These are phyloP conservation scores for Cutaneotrichosporon curvatum DNA, from an alignment of 1,284 basidiomycete genomes.

Conservation along the genomic window DNA sequence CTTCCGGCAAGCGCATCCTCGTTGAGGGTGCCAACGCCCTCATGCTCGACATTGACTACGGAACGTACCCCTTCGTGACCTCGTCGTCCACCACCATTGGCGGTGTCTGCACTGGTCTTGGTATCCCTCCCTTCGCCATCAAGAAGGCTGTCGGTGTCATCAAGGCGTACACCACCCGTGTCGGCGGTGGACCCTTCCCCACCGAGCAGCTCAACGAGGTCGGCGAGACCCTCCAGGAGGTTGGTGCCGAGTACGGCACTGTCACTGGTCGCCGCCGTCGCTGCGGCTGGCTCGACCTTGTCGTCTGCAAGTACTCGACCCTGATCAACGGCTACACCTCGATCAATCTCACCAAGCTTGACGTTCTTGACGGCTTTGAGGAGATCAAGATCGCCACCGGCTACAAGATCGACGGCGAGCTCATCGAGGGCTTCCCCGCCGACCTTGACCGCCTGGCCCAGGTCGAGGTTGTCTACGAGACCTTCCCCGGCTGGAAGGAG, in stretches of 20 bases:
- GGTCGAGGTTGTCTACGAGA: constrained; percentile 83
- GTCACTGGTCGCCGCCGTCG: constrained; percentile 88
- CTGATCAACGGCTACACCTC: constrained; percentile 93
- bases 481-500: constrained; percentile 84
- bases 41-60: constrained; percentile 97
- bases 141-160: constrained; percentile 83
- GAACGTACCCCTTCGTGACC: constrained; percentile 96
- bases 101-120: constrained; percentile 89
- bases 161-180: constrained; percentile 96
- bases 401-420: constrained; percentile 71
- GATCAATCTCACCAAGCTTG: constrained; percentile 93
- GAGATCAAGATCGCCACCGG: constrained; percentile 85
- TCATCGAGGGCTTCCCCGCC: constrained; percentile 82
- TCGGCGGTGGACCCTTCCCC: constrained; percentile 95
- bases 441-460: constrained; percentile 73
- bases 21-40: constrained; percentile 97
- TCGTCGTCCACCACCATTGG: constrained; percentile 88
- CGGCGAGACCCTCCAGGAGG: constrained; percentile 84
- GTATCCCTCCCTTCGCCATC: constrained; percentile 81
- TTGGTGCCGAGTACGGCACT: constrained; percentile 83
- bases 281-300: constrained; percentile 95
- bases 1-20: constrained; percentile 68
- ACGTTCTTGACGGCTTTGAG: constrained; percentile 75
- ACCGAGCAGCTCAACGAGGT: constrained; percentile 85
- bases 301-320: constrained; percentile 86